phyloP scores from a whole-genome alignment of 2,329 filamentous ascomycete species.

The Penicillium frequentans region DNA sequence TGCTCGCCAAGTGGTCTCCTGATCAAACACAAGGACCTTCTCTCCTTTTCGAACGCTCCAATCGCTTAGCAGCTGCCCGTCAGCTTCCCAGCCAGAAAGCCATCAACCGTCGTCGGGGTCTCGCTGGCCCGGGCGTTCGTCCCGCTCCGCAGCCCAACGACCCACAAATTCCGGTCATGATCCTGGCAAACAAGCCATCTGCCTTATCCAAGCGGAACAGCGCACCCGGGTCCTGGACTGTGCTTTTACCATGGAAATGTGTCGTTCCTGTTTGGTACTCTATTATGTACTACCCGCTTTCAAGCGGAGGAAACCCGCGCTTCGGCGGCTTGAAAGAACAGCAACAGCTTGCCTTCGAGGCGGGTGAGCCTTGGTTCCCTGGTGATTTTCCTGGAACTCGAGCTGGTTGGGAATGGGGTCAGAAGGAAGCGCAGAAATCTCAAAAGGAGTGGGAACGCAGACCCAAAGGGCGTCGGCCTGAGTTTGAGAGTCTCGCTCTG shows the following conservation, averaged over 20 bases:
- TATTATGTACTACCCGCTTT: conserved; percentile 77
- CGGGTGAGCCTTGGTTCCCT: conserved; percentile 77
- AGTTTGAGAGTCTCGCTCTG: conserved; percentile 73
- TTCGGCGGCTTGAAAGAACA: conserved; percentile 81
- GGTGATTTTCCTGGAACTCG: conserved; percentile 77
- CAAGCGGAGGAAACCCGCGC: conserved; percentile 74
- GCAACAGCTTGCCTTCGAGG: conserved; percentile 79
- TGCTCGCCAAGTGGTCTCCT: conserved; percentile 67
- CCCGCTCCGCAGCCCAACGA: conserved; percentile 62
- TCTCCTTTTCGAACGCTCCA: conserved; percentile 67
- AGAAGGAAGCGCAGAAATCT: conserved; percentile 60
- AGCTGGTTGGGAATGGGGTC: conserved; percentile 77
- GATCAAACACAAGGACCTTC: conserved; percentile 53
- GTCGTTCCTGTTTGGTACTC: conserved; percentile 83
- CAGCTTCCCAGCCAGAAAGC: conserved; percentile 73
- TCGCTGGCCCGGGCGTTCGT: conserved; percentile 61
- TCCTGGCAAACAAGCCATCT: conserved; percentile 61
- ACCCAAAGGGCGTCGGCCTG: conserved; percentile 77
- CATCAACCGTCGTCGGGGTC: conserved; percentile 73
- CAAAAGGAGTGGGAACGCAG: conserved; percentile 69
- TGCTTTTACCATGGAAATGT: conserved; percentile 88
- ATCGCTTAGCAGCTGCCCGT: conserved; percentile 64
- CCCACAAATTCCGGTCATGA: conserved; percentile 73
- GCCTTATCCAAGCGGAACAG: conserved; percentile 42
- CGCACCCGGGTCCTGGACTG: conserved; percentile 71